Evolutionary conservation across 306 rosid genomes (phyloP).

Genomic region (Alnus glutinosa): DNA sequence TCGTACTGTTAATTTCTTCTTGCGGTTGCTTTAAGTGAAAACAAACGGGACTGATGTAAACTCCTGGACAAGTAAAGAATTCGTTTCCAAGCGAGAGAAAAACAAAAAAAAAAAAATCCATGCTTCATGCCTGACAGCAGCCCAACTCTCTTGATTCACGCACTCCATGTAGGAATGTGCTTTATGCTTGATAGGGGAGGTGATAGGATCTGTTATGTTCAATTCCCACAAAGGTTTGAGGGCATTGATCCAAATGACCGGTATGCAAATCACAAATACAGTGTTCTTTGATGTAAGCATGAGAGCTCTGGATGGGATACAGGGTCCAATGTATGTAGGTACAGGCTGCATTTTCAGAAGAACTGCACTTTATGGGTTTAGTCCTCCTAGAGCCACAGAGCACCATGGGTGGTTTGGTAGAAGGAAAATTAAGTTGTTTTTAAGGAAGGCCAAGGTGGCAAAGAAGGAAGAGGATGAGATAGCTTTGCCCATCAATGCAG

Average conservation of each 20-base stretch:
- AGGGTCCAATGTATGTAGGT: constrained; percentile 90
- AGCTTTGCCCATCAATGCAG: constrained; percentile 43
- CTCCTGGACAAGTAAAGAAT: too few relatives aligned
- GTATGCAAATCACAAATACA: constrained; percentile 83
- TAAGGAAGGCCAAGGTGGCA: constrained; percentile 51
- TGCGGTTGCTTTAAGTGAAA: too few relatives aligned
- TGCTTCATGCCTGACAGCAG: too few relatives aligned
- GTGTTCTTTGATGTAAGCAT: constrained; percentile 87
- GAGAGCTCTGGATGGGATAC: constrained; percentile 91
- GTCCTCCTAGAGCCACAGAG: constrained; percentile 85
- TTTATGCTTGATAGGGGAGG: constrained; percentile 92
- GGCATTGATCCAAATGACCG: constrained; percentile 83
- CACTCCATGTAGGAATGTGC: constrained; percentile 93
- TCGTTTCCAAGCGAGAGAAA: too few relatives aligned
- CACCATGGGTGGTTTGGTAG: constrained; percentile 79
- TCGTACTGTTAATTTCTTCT: too few relatives aligned
- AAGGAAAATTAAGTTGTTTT: constrained; percentile 56
- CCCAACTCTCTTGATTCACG: too few relatives aligned
- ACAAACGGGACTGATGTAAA: too few relatives aligned
- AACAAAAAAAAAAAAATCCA: too few relatives aligned
- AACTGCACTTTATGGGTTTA: constrained; percentile 83
- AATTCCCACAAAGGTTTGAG: constrained; percentile 87
- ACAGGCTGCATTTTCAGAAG: constrained; percentile 86
- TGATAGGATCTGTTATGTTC: constrained; percentile 81
- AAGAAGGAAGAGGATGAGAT: constrained; percentile 69